Base-by-base conservation (phyloP, 306 rosid genomes). In the Alnus glutinosa region DNA sequence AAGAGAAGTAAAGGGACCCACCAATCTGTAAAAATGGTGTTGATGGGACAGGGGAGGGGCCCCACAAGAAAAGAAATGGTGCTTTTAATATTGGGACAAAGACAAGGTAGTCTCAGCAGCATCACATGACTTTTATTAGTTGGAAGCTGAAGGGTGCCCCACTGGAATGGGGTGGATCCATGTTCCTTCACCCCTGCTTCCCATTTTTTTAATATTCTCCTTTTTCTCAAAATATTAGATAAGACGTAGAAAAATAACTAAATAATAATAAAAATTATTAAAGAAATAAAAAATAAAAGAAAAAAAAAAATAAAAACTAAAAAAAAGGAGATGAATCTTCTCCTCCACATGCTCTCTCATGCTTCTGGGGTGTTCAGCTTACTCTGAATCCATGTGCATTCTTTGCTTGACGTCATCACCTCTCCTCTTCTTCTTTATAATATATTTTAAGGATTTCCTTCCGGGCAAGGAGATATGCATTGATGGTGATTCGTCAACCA, bases 401-500 rank as follows among this genome's bases (percentile, higher is more conserved):
- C 83, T 83, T 85, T 75, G 83, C 81, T 78, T 83, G 69, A 47
- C 85, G 87, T 77, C 90, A 54, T 64, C 81, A 70, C 75, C 77
- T 47, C 73, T 39, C 81, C 58, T 79, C 39, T 36, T 73, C 69
- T 81, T 28, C 42, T 57, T 37, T 16, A 30, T 48, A 52, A 37
- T 75, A 61, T 75, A 55, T 79, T 81, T 82, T 30, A 23, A 23
- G 62, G 87, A 71, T 79, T 79, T 85, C 71, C 73, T 78, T 77
- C 74, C 73, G 48, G 73, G 75, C 73, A 64, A 71, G 72, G 79
- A 82, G 80, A 87, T 78, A 81, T 83, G 90, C 77, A 39, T 75
- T 78, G 97, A 93, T 81, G 76, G 84, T 85, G 98, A 94, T 89
- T 87, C 81, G 51, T 76, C 84, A 92, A 88, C 98, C 3, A 84